Evolutionary conservation across 2,329 filamentous ascomycete species (phyloP).

Genomic region (Penicillium thymicola): DNA sequence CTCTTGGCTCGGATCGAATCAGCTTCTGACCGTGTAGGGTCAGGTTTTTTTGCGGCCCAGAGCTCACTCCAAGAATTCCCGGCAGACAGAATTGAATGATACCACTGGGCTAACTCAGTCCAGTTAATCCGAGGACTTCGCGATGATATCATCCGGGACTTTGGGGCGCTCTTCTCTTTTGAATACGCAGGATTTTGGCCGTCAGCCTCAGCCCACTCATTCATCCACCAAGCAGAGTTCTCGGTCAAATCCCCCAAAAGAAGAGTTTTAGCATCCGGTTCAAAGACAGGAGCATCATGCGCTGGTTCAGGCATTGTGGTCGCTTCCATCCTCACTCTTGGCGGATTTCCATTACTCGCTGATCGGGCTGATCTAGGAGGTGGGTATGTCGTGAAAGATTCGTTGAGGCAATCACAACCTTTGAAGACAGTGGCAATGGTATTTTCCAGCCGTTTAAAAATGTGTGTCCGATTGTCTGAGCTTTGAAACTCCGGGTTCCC

Average conservation of each 20-base stretch:
- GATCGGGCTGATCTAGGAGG: conserved; percentile 36
- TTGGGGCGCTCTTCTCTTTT: conserved; percentile 33
- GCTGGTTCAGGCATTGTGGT: conserved; percentile 29
- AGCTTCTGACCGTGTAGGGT: conserved; percentile 27
- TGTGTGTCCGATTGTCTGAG: conserved; percentile 40
- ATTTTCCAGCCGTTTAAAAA: conserved; percentile 75
- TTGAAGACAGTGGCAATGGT: conserved; percentile 69
- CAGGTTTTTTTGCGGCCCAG: conserved; percentile 53
- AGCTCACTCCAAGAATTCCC: conserved; percentile 63
- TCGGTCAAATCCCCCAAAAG: conserved; percentile 73
- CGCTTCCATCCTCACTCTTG: conserved; percentile 29
- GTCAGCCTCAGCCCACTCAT: conserved; percentile 47
- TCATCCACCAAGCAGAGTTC: conserved; percentile 80
- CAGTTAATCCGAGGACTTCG: conserved; percentile 72
- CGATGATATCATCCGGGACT: conserved; percentile 47
- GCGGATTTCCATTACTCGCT: conserved; percentile 45
- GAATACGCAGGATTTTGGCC: conserved; percentile 29
- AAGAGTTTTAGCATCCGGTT: conserved; percentile 71
- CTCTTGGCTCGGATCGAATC: conserved; percentile 21
- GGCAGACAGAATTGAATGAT: conserved; percentile 64
- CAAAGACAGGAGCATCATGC: conserved; percentile 49
- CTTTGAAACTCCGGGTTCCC: conserved; percentile 40
- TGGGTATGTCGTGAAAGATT: conserved; percentile 64
- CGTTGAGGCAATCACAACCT: conserved; percentile 69
- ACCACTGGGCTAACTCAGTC: conserved; percentile 70